A percentile compares a stretch with the other conserved stretches of the same genome.
These are phyloP conservation scores for Thelonectria blattea DNA, from an alignment of 2,329 filamentous ascomycete genomes.

Conservation along the genomic window DNA sequence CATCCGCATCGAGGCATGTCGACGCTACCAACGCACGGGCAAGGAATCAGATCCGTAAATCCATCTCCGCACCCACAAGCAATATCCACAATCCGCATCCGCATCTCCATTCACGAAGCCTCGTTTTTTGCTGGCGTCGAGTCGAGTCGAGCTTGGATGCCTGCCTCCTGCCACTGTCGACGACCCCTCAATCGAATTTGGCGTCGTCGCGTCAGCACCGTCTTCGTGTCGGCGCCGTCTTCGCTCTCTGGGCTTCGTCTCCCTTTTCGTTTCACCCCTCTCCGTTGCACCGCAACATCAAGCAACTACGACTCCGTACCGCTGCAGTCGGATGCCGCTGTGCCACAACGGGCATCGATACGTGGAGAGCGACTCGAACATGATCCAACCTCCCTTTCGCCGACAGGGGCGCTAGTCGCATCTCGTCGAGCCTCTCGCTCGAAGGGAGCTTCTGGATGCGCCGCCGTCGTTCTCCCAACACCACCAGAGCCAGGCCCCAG, in stretches of 20 bases:
- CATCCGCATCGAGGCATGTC: conserved; percentile 5
- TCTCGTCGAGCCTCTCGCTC: conserved; percentile 32
- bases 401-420: conserved; percentile 31
- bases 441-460: conserved; percentile 34
- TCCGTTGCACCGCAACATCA: conserved; percentile 22
- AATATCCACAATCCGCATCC: conserved; percentile 2
- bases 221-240: background rate
- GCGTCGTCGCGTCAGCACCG: conserved; percentile 8
- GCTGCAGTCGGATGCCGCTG: conserved; percentile 1
- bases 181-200: background rate
- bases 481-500: conserved; percentile 11
- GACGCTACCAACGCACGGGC: conserved; percentile 15
- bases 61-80: conserved; percentile 14
- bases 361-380: conserved; percentile 23
- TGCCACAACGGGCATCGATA: conserved; percentile 17
- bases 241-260: background rate
- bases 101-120: conserved; percentile 6
- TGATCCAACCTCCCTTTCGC: conserved; percentile 37
- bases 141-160: conserved; percentile 10
- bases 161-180: conserved; percentile 10
- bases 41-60: conserved; percentile 21
- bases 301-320: background rate
- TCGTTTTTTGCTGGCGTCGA: conserved; percentile 17
- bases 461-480: conserved; percentile 15
- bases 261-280: conserved; percentile 15